phyloP scores from a whole-genome alignment of 441 rosid species.

The Theobroma grandiflorum region DNA sequence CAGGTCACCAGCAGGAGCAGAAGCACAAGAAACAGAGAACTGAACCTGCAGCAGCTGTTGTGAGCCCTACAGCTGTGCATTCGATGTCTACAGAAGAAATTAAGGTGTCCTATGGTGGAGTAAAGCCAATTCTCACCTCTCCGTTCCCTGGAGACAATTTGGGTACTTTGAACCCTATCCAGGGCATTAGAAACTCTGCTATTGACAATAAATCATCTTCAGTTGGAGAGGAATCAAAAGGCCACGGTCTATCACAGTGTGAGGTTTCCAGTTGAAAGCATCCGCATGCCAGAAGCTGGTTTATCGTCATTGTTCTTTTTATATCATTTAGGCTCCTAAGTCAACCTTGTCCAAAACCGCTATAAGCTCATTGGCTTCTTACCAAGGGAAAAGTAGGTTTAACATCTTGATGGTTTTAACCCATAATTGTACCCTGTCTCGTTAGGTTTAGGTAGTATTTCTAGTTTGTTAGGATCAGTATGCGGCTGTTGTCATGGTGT shows the following conservation, averaged over 20 bases:
- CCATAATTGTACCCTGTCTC: conserved; percentile 28
- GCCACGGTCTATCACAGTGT: conserved; percentile 51
- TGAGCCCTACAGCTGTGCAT: conserved; percentile 43
- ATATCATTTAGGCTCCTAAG: conserved; percentile 27
- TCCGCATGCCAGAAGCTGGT: conserved; percentile 16
- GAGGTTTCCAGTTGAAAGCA: conserved; percentile 52
- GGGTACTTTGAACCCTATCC: conserved; percentile 41
- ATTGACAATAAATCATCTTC: conserved; percentile 47
- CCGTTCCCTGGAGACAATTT: conserved; percentile 51
- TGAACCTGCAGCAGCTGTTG: conserved; percentile 41
- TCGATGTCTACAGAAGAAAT: conserved; percentile 46
- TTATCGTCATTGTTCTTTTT: conserved; percentile 24
- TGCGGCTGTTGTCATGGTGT: conserved; percentile 31
- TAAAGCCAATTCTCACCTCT: conserved; percentile 52
- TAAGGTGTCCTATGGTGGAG: conserved; percentile 45
- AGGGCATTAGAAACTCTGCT: conserved; percentile 40
- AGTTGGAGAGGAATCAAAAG: conserved; percentile 54
- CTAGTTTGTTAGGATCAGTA: conserved; percentile 33
- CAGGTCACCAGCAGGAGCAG: conserved; percentile 83
- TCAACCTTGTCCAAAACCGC: conserved; percentile 26
- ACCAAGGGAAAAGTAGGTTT: conserved; percentile 35
- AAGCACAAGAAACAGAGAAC: conserved; percentile 73
- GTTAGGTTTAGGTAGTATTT: conserved; percentile 48
- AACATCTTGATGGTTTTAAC: conserved; percentile 35
- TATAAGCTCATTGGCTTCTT: conserved; percentile 29